Base-by-base conservation (phyloP, 805 yeast species). In the Schwanniomyces occidentalis region DNA sequence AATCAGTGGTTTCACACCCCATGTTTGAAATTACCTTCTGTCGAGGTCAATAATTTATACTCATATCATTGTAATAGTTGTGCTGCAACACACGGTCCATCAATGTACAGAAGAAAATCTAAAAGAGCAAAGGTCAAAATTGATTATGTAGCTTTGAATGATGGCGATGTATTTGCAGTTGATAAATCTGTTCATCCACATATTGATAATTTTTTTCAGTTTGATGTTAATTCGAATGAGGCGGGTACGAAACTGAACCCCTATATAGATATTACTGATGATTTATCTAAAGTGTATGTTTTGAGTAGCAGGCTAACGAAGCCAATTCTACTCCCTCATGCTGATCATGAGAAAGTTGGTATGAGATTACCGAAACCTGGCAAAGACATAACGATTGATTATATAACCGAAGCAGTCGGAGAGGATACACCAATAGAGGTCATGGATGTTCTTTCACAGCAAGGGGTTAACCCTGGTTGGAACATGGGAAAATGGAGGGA, bases 391-490 rank as follows among this genome's bases (percentile, higher is more conserved):
- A 71, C 78, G 6, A 79, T 86, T 5, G 68, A 73, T 27, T 64
- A 76, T 40, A 71, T 86, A 0, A 65, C 82, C 0, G 71, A 72
- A 4, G 51, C 68, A 8, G 71, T 87, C 17, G 96, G 95, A 0
- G 73, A 61, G 4, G 83, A 80, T 24, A 61, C 63, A 4, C 73
- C 72, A 1, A 73, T 89, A 1, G 95, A 86, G 36, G 95, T 89
- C 2, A 86, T 89, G 91, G 96, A 89, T 54, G 95, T 87, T 3
- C 68, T 84, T 15, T 81, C 95, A 0, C 96, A 89, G 49, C 82
- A 82, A 36, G 73, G 78, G 24, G 69, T 66, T 17, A 51, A 67
- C 8, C 78, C 81, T 0, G 71, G 73, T 8, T 88, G 95, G 96
- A 69, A 73, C 13, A 57, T 88, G 65, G 72, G 72, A 1, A 69